Evolutionary conservation across 306 rosid species (phyloP).

Genomic region (Morella rubra): DNA sequence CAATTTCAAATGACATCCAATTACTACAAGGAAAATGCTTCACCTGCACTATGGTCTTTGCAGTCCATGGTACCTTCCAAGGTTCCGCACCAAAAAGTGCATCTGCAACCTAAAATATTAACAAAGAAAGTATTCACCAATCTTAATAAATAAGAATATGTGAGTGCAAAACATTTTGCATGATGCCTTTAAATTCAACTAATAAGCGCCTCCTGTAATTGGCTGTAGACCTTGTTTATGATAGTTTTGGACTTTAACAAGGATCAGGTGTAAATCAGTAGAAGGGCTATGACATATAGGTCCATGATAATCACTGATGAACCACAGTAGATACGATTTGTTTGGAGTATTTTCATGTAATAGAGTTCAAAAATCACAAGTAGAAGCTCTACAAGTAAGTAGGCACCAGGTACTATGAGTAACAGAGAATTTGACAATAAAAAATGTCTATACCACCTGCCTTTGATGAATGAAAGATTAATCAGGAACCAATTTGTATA

Average conservation of each 20-base stretch:
- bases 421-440: not conserved
- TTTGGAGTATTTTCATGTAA: not conserved
- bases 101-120: conserved; percentile 36
- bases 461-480: not conserved
- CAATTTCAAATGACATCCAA: conserved; percentile 11
- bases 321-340: not conserved
- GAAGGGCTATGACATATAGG: not conserved
- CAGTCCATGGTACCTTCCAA: conserved; percentile 64
- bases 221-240: not conserved
- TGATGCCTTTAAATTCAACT: not conserved
- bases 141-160: not conserved
- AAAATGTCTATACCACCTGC: too few relatives aligned
- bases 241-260: not conserved
- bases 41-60: conserved; percentile 57
- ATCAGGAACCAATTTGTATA: not conserved
- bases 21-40: conserved; percentile 23
- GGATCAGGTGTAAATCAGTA: not conserved
- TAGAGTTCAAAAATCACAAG: not conserved
- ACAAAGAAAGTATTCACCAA: conserved; percentile 18
- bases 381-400: not conserved
- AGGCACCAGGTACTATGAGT: not conserved
- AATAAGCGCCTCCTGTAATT: not conserved
- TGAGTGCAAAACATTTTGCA: not conserved
- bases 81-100: conserved; percentile 36
- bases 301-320: not conserved